Percentiles rank a stretch among this genome's conserved stretches.
Evolutionary conservation across 2,329 filamentous ascomycete species (phyloP).

Genomic region (Fusarium hostae): DNA sequence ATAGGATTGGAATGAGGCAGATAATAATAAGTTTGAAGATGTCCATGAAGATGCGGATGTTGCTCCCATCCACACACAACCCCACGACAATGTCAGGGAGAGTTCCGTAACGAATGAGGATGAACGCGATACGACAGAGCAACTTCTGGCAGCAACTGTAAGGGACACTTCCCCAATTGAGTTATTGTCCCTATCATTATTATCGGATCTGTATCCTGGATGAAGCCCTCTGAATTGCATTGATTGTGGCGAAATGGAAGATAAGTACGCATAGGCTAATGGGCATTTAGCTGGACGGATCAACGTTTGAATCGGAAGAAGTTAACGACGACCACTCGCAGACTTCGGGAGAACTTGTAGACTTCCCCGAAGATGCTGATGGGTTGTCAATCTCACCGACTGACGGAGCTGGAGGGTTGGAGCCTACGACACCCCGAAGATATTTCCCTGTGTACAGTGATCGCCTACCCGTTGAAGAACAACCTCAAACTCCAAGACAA

Average conservation of each 20-base stretch:
- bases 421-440: neutral
- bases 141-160: slow-evolving; percentile 2
- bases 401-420: neutral
- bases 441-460: slow-evolving; percentile 40
- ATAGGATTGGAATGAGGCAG: neutral
- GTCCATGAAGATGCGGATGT: neutral
- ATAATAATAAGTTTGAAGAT: slow-evolving; percentile 1
- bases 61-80: neutral
- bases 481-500: slow-evolving; percentile 41
- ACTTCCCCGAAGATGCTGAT: neutral
- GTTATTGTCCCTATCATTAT: neutral
- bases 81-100: neutral
- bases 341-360: neutral
- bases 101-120: neutral
- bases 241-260: neutral
- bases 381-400: neutral
- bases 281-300: neutral
- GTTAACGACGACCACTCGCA: neutral
- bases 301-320: neutral
- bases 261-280: slow-evolving; percentile 6
- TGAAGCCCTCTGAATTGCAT: neutral
- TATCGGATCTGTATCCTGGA: neutral
- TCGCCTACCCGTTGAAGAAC: slow-evolving; percentile 17
- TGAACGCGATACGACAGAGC: neutral
- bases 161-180: neutral